Base-by-base conservation (phyloP, 495 filamentous ascomycete species). In the Darksidea phi region DNA sequence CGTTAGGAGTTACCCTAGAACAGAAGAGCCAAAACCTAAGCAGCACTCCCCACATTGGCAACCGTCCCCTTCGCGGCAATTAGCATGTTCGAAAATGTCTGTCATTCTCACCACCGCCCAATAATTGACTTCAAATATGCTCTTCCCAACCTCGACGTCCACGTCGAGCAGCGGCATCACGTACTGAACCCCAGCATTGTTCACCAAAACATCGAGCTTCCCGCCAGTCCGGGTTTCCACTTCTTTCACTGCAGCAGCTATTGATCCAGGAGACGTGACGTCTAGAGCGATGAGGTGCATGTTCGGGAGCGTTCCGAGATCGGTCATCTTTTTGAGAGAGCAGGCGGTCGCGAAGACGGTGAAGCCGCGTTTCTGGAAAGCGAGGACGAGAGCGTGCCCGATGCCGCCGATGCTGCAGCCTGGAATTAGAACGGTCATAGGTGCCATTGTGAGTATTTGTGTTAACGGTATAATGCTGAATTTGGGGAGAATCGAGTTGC, bases 171-270 rank as follows among this genome's bases (percentile, higher is more conserved):
- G 74, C 0, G 85, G 84, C 54, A 75, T 73, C 6, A 79, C 78
- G 59, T 79, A 74, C 2, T 72, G 76, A 45, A 74, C 75, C 24
- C 85, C 85, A 17, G 84, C 84, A 67, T 88, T 88, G 69, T 89
- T 89, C 55, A 89, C 77, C 17, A 88, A 76, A 51, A 81, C 79
- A 68, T 87, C 81, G n/a, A 89, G 73, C 50, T 68, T 79, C 11
- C 82, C 83, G 50, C 76, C 77, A 0, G 82, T 86, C 32, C 81
- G 56, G n/a, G 71, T 67, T 25, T 72, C 72, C 15, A 84, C 79
- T 10, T 75, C 74, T 6, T 69, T 67, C 53, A 76, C 76, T 64
- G 76, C 79, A 12, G 65, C 63, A 32, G 71, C 74, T 74, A 85
- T 80, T 69, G 79, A 82, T 4, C 77, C 72, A 1, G 63, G 46